phyloP scores from a whole-genome alignment of 2,329 filamentous ascomycete genomes.

The Metarhizium robertsii region DNA sequence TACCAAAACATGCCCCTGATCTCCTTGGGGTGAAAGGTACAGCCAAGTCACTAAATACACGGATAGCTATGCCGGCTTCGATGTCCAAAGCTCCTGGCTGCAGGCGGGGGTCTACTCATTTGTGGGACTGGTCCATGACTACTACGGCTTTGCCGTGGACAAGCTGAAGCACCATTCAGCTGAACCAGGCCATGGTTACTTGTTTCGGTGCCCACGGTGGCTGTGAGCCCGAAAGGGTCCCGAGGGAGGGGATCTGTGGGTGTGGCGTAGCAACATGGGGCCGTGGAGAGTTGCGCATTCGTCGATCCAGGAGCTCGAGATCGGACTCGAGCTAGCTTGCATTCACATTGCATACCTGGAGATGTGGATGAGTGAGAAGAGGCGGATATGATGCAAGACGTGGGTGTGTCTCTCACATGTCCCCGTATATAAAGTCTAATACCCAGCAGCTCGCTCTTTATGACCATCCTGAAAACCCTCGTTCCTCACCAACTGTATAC shows the following conservation, averaged over 20 bases:
- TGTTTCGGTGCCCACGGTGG: slow-evolving; percentile 1
- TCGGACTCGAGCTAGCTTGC: neutral
- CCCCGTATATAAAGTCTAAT: neutral
- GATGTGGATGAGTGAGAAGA: neutral
- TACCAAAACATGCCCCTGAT: neutral
- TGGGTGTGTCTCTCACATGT: neutral
- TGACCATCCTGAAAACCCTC: neutral
- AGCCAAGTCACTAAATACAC: neutral
- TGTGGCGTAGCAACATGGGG: slow-evolving; percentile 1
- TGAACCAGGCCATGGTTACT: slow-evolving; percentile 4
- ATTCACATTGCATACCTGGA: neutral
- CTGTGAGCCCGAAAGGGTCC: slow-evolving; percentile 3
- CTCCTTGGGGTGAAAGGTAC: neutral
- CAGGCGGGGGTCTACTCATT: neutral
- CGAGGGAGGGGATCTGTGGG: neutral
- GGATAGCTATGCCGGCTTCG: neutral
- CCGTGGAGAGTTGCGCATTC: neutral
- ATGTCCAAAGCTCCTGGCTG: neutral
- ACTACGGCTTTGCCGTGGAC: slow-evolving; percentile 1
- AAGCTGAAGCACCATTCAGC: slow-evolving; percentile 8
- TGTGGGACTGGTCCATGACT: neutral
- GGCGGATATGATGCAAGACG: neutral
- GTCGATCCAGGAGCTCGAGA: slow-evolving; percentile 1
- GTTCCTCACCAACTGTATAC: neutral
- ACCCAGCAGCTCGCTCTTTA: neutral